These are phyloP conservation scores for Lactarius sanguifluus DNA, from an alignment of 768 basidiomycete genomes.

Conservation along the genomic window DNA sequence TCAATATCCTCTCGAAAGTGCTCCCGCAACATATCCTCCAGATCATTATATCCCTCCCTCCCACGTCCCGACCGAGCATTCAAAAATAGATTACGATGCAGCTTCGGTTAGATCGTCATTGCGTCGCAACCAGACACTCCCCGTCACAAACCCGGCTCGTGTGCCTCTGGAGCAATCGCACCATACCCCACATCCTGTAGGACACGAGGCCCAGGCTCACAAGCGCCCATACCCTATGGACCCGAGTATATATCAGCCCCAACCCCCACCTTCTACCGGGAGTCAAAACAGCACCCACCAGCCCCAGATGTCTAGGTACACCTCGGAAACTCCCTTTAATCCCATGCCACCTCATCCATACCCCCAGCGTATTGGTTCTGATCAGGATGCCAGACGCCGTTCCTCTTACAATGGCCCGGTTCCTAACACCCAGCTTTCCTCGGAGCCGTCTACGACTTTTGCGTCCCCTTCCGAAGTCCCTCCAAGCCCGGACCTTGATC, in stretches of 20 bases:
- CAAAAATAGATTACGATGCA: background rate
- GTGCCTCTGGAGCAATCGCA: slow-evolving; percentile 15
- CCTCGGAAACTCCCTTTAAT: background rate
- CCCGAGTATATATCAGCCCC: slow-evolving; percentile 5
- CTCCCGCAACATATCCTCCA: slow-evolving; percentile 14
- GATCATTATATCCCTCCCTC: slow-evolving; percentile 17
- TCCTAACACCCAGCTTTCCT: background rate
- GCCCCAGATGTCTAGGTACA: slow-evolving; percentile 2
- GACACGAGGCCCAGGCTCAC: slow-evolving; percentile 9
- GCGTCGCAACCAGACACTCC: slow-evolving; percentile 24
- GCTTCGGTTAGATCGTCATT: background rate
- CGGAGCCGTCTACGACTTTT: background rate
- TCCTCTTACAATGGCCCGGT: background rate
- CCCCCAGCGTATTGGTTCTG: slow-evolving; percentile 1
- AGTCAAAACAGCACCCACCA: slow-evolving; percentile 5
- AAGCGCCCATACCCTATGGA: slow-evolving; percentile 3
- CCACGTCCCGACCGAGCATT: background rate
- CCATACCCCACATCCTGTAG: background rate
- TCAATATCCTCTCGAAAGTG: slow-evolving; percentile 22
- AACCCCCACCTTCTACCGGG: background rate
- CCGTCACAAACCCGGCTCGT: slow-evolving; percentile 4
- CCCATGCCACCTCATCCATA: background rate
- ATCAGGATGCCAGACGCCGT: background rate
- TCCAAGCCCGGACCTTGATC: slow-evolving; percentile 14
- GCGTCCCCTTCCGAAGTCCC: background rate